Evolutionary conservation across 768 basidiomycete species (phyloP).

Genomic region (Mycena chlorophos): DNA sequence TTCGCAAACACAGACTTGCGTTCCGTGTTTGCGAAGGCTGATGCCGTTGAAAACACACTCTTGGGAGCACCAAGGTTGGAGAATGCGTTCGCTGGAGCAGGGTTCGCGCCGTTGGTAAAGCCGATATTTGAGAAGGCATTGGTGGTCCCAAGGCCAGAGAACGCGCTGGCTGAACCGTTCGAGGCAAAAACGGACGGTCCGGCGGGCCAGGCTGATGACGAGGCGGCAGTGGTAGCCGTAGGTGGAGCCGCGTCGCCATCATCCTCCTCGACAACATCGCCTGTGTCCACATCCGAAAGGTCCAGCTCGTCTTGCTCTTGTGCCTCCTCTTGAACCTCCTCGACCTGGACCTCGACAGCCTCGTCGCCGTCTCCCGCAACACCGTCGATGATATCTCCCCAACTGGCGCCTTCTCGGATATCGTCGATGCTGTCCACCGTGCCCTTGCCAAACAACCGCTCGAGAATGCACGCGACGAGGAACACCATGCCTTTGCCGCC

Average conservation of each 20-base stretch:
- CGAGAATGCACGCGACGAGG: slow-evolving; percentile 85
- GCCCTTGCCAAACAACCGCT: slow-evolving; percentile 81
- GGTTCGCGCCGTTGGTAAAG: slow-evolving; percentile 13
- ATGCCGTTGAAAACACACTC: slow-evolving; percentile 37
- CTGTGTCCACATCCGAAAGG: background rate
- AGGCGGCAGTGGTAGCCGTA: slow-evolving; percentile 4
- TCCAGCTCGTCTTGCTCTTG: slow-evolving; percentile 12
- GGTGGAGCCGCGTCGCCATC: slow-evolving; percentile 5
- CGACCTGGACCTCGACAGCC: slow-evolving; percentile 25
- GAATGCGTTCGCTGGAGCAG: slow-evolving; percentile 38
- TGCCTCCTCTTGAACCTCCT: slow-evolving; percentile 27
- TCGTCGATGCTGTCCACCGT: slow-evolving; percentile 75
- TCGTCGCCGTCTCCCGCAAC: slow-evolving; percentile 29
- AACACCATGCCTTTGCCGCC: slow-evolving; percentile 66
- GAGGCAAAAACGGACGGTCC: background rate
- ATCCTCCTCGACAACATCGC: background rate
- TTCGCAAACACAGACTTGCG: slow-evolving; percentile 27
- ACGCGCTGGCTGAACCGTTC: too few relatives aligned
- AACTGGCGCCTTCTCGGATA: slow-evolving; percentile 56
- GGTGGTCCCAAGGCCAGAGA: too few relatives aligned
- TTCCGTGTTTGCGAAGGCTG: slow-evolving; percentile 36
- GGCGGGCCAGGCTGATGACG: slow-evolving; percentile 8
- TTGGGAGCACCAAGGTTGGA: slow-evolving; percentile 38
- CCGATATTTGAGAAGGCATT: too few relatives aligned
- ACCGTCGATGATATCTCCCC: slow-evolving; percentile 73